Base-by-base conservation (phyloP, 2,329 filamentous ascomycete species). In the Lecanosticta acicola region DNA sequence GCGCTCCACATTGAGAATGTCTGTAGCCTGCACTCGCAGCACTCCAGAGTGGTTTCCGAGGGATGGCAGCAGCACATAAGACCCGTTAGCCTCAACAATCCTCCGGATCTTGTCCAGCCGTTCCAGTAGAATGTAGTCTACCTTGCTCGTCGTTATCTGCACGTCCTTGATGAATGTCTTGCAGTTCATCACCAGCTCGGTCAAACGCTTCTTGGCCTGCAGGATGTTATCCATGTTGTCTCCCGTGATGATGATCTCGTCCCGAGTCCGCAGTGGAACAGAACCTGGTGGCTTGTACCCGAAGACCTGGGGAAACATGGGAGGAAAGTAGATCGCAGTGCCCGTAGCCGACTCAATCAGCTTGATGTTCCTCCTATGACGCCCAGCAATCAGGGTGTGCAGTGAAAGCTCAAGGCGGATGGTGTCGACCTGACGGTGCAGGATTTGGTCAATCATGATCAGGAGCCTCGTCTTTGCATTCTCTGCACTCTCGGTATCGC, bases 321-420 rank as follows among this genome's bases (percentile, higher is more conserved):
- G 89, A 20, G 93, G 93, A 64, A 98, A 97, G 71, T 98, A 98
- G 60, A 98, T 97, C 54, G 93, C 91, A 7, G 93, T 97, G 60
- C 90, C 88, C 11, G 93, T 97, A 20, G 85, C 82, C 11, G 93
- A 94, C 69, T 98, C 93, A 62, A 98, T 96, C 60, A 93, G 74
- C 73, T 97, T 97, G 72, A 98, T 95, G 66, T 96, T 96, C 74
- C 95, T 94, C 58, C 93, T 81, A 58, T 90, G 91, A 39, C 93
- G 86, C 39, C 93, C 93, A 66, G 90, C 96, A 40, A 97, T 83
- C 45, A 96, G 77, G 47, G 89, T 93, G 66, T 98, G 93, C 64
- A 95, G 79, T 19, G 88, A 87, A 40, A 91, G 72, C 58, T 96
- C 90, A 48, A 95, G 76, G 62, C 86, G 85, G 61, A 89, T 81